Evolutionary conservation across 2,329 filamentous ascomycete species (phyloP), one percentile per base, ranked within the genome.

Genomic region (Fusarium sp.): DNA sequence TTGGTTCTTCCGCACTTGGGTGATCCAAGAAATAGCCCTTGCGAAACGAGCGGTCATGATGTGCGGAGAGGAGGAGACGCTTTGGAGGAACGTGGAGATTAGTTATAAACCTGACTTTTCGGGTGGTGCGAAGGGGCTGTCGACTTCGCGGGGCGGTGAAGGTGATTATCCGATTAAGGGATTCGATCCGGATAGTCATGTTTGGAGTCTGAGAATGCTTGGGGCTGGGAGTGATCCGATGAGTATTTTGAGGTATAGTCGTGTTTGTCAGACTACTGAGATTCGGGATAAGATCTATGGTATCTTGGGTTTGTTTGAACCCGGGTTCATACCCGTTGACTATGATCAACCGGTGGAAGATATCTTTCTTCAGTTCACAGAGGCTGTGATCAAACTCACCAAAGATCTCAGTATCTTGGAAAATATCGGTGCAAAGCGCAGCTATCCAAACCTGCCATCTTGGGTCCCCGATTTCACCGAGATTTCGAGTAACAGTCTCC

Each of bases 1-100:
- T 1, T 73, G 70, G 70, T 72, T 72, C 50, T 72, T 30, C 8
- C 70, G 70, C 8, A 72, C 70, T 2, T 73, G 70, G 70, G 70
- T 73, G 0, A 70, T 73, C 0, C 70, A 72, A 26, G 70, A 72
- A 8, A 52, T 72, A 14, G 57, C 59, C 3, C 70, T 72, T 5
- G 55, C 65, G 1, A 51, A 62, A 6, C 41, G 30, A 38, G 70
- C 65, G 0, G 15, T 60, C 1, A 52, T 72, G 2, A 66, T 73
- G 65, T 72, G 70, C 2, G 70, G 70, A 1, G 41, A 70, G 1
- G 38, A 73, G 0, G 26, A 24, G 4, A 51, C 54, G 0, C 34
- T 22, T 5, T 72, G 70, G 70, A 55, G 11, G 2, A 24, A 68
- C 5, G 2, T 20, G 0, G 57, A 56, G 0, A 2, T 8, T 5